A percentile compares a stretch with the other conserved stretches of the same genome.
phyloP scores from a whole-genome alignment of 345 rosid genomes.

The Salix suchowensis region DNA sequence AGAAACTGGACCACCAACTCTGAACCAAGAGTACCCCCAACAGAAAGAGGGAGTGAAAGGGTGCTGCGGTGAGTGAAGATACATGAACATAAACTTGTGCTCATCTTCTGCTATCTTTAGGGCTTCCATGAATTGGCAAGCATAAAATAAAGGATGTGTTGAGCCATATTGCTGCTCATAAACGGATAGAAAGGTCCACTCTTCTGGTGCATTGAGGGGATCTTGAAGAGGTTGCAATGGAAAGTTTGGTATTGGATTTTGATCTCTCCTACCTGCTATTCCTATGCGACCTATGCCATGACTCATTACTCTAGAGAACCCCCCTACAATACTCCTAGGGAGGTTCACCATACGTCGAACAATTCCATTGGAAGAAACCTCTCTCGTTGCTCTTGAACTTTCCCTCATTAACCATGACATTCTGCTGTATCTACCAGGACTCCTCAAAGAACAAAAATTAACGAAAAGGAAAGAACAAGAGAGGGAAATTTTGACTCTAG shows the following conservation, averaged over 20 bases:
- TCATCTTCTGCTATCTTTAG: constrained; percentile 49
- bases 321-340: constrained; percentile 42
- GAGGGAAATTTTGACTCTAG: background rate
- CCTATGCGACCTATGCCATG: constrained; percentile 26
- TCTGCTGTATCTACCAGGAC: background rate
- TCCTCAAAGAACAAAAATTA: too few relatives aligned
- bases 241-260: constrained; percentile 18
- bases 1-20: constrained; percentile 54
- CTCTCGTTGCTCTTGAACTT: constrained; percentile 22
- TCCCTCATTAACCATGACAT: constrained; percentile 29
- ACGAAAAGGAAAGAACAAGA: background rate
- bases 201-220: constrained; percentile 29
- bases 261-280: constrained; percentile 35
- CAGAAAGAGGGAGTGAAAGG: constrained; percentile 61
- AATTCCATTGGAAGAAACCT: constrained; percentile 31
- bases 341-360: constrained; percentile 48
- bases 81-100: constrained; percentile 51
- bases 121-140: constrained; percentile 42
- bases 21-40: constrained; percentile 42
- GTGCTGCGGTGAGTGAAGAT: constrained; percentile 46
- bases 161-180: constrained; percentile 52
- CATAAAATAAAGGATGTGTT: constrained; percentile 49
- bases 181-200: constrained; percentile 41
- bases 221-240: constrained; percentile 23
- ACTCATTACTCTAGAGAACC: constrained; percentile 42